Percentiles rank a stretch among this genome's conserved stretches.
Conservation (phyloP, 495 filamentous ascomycete species). For the Aspergillus nidulans region DNA sequence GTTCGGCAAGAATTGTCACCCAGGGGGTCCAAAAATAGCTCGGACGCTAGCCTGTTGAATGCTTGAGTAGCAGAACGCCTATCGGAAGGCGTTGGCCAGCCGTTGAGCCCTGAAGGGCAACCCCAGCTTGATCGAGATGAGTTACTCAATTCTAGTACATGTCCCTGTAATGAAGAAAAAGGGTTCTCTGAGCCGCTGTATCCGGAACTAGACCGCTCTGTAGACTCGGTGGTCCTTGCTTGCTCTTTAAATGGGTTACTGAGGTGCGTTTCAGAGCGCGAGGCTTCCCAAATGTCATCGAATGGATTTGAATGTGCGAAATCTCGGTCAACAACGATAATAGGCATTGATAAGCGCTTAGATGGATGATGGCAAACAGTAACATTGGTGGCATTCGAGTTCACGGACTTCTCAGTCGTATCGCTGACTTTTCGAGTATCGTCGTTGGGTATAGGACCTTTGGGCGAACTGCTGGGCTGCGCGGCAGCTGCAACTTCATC, state of each 20-base stretch:
- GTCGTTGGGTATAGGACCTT: not conserved
- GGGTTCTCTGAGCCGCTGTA: constrained; percentile 11
- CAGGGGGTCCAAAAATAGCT: constrained; percentile 19
- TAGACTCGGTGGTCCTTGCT: constrained; percentile 6
- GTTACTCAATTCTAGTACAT: constrained; percentile 1
- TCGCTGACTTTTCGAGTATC: not conserved
- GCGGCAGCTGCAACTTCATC: not conserved
- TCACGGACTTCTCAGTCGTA: constrained; percentile 25
- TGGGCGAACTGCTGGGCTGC: not conserved
- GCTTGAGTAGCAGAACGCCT: constrained; percentile 16
- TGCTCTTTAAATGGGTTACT: constrained; percentile 26
- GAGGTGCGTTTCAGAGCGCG: constrained; percentile 12
- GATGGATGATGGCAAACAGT: constrained; percentile 33
- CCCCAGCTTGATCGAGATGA: constrained; percentile 11
- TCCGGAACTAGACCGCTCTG: constrained; percentile 12
- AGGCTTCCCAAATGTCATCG: constrained; percentile 8
- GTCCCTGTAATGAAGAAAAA: constrained; percentile 1
- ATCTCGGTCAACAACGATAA: constrained; percentile 12
- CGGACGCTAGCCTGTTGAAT: constrained; percentile 26
- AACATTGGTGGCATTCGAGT: constrained; percentile 24
- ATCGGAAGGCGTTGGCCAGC: constrained; percentile 19
- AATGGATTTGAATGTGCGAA: constrained; percentile 14
- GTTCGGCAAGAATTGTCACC: not conserved
- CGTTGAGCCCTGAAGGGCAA: constrained; percentile 7
- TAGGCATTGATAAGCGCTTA: constrained; percentile 19